These are phyloP conservation scores for Plenodomus biglobosus DNA, from an alignment of 2,329 filamentous ascomycete genomes.

Conservation along the genomic window DNA sequence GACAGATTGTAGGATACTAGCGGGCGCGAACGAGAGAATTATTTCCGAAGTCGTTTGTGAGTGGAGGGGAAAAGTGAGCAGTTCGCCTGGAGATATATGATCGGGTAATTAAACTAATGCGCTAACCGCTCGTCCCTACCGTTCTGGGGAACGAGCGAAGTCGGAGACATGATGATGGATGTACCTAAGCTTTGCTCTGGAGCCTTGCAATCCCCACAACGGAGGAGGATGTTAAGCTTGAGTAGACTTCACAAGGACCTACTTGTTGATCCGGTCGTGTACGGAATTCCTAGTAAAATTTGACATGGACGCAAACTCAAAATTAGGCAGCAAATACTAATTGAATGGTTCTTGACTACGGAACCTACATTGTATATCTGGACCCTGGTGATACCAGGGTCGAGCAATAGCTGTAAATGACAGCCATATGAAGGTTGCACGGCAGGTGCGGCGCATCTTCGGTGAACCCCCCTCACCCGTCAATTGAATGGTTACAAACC, in stretches of 20 bases:
- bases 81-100: constrained; percentile 14
- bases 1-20: too few species aligned
- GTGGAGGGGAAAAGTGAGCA: constrained; percentile 14
- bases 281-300: too few species aligned
- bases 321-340: background rate
- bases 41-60: constrained; percentile 5
- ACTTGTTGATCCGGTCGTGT: too few species aligned
- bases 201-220: constrained; percentile 11
- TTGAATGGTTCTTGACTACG: background rate
- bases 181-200: constrained; percentile 14
- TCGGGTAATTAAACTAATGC: constrained; percentile 14
- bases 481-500: too few species aligned
- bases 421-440: background rate
- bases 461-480: background rate
- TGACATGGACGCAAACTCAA: too few species aligned
- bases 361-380: background rate
- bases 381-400: background rate
- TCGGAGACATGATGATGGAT: constrained; percentile 8
- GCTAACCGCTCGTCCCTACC: constrained; percentile 7
- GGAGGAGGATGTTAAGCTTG: constrained; percentile 18
- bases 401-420: background rate
- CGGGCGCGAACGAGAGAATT: background rate
- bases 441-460: background rate
- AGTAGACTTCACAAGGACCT: constrained; percentile 4
- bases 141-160: constrained; percentile 3